These are phyloP conservation scores for Wickerhamomyces hampshirensis DNA, from an alignment of 805 yeast species.

Conservation along the genomic window DNA sequence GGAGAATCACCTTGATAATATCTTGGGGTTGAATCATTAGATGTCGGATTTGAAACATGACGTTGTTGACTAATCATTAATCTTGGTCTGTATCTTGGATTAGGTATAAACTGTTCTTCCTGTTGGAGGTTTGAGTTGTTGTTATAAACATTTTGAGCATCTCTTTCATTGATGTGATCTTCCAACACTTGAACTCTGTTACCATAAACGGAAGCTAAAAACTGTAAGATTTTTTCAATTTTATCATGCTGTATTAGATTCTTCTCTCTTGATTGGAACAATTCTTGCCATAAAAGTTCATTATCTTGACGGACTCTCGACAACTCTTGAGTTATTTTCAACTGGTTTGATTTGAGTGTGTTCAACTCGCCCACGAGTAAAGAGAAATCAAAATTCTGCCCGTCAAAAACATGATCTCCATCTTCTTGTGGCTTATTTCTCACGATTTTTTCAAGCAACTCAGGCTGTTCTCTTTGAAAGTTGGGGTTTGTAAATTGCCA, in stretches of 20 bases:
- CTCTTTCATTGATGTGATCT: slow-evolving; percentile 12
- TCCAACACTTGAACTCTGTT: slow-evolving; percentile 21
- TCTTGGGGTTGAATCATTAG: slow-evolving; percentile 4
- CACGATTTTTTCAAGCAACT: slow-evolving; percentile 76
- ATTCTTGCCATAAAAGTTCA: slow-evolving; percentile 88
- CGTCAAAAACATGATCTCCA: slow-evolving; percentile 3
- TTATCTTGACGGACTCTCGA: slow-evolving; percentile 81
- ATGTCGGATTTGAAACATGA: slow-evolving; percentile 10
- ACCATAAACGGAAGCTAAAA: slow-evolving; percentile 66
- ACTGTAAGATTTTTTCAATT: slow-evolving; percentile 79
- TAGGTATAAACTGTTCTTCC: slow-evolving; percentile 5
- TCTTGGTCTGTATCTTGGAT: slow-evolving; percentile 12
- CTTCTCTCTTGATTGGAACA: slow-evolving; percentile 75
- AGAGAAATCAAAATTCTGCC: slow-evolving; percentile 8
- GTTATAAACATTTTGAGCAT: not conserved
- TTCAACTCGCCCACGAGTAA: slow-evolving; percentile 40
- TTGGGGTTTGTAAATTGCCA: slow-evolving; percentile 87
- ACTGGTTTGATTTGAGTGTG: slow-evolving; percentile 69
- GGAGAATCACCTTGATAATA: slow-evolving; percentile 11
- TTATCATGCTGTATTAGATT: slow-evolving; percentile 84
- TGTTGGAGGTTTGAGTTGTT: no score
- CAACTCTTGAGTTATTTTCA: slow-evolving; percentile 78
- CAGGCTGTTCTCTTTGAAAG: slow-evolving; percentile 75
- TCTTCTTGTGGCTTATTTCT: slow-evolving; percentile 52
- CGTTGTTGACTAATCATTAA: slow-evolving; percentile 18